These are phyloP conservation scores for Paragyromitra xinjiangensis DNA, from an alignment of 495 filamentous ascomycete species.

Conservation along the genomic window DNA sequence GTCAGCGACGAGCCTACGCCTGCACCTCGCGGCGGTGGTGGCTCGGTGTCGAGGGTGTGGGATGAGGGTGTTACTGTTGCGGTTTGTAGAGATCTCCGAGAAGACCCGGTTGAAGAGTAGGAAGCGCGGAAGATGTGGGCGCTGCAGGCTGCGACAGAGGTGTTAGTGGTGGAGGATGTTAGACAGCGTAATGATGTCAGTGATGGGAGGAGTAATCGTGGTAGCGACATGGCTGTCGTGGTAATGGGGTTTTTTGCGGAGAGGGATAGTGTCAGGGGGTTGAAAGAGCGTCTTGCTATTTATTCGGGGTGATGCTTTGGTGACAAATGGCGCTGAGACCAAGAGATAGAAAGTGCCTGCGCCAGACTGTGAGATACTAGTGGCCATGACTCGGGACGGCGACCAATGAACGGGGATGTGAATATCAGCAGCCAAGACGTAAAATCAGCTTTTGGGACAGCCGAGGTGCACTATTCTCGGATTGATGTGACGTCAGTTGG, in stretches of 20 bases:
- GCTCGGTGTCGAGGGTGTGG: conserved; percentile 31
- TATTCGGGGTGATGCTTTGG: neutral
- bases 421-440: conserved; percentile 46
- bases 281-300: neutral
- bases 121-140: conserved; percentile 42
- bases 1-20: conserved; percentile 29
- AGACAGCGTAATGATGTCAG: conserved; percentile 37
- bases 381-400: neutral
- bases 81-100: conserved; percentile 48
- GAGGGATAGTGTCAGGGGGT: neutral
- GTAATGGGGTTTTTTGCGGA: neutral
- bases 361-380: neutral
- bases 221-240: conserved; percentile 32
- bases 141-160: conserved; percentile 28
- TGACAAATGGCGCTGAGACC: neutral
- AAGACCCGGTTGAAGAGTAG: conserved; percentile 42
- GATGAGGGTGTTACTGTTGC: conserved; percentile 34
- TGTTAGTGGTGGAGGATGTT: neutral
- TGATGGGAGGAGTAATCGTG: conserved; percentile 38
- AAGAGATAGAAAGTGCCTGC: too few species aligned
- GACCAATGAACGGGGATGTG: conserved; percentile 19
- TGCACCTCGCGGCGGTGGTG: conserved; percentile 29
- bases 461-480: neutral
- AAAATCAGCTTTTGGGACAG: neutral
- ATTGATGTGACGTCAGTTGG: neutral